Conservation (phyloP, 345 rosid genomes). For the Pistacia integerrima region DNA sequence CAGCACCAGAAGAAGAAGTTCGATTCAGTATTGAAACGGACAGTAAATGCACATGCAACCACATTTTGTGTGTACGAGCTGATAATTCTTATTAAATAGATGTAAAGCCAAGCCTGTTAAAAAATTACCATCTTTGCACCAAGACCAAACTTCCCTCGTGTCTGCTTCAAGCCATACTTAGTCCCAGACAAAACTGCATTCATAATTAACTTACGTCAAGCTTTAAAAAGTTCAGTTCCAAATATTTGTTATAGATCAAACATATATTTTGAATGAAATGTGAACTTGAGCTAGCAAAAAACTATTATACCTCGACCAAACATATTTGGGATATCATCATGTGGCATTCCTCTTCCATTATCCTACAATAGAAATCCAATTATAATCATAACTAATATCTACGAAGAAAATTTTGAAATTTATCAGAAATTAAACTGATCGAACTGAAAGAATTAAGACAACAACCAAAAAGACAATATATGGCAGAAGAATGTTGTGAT, state of each 20-base stretch:
- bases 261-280: neutral
- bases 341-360: constrained; percentile 99
- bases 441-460: neutral
- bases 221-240: neutral
- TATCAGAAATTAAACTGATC: constrained; percentile 5
- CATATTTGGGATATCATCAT: constrained; percentile 99
- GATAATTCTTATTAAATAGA: constrained; percentile 3
- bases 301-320: constrained; percentile 77
- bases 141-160: constrained; percentile 98
- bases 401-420: neutral
- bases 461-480: neutral
- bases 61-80: neutral
- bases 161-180: constrained; percentile 95
- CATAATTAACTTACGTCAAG: constrained; percentile 29
- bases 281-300: constrained; percentile 13
- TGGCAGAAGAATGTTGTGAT: constrained; percentile 1
- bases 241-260: neutral
- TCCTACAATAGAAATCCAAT: constrained; percentile 55
- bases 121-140: constrained; percentile 93
- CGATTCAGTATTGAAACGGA: constrained; percentile 3
- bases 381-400: neutral
- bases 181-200: constrained; percentile 88
- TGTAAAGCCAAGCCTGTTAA: constrained; percentile 11
- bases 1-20: neutral
- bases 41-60: neutral